Evolutionary conservation across 1,284 basidiomycete species (phyloP).

Genomic region (Cryptococcus maquisensis): DNA sequence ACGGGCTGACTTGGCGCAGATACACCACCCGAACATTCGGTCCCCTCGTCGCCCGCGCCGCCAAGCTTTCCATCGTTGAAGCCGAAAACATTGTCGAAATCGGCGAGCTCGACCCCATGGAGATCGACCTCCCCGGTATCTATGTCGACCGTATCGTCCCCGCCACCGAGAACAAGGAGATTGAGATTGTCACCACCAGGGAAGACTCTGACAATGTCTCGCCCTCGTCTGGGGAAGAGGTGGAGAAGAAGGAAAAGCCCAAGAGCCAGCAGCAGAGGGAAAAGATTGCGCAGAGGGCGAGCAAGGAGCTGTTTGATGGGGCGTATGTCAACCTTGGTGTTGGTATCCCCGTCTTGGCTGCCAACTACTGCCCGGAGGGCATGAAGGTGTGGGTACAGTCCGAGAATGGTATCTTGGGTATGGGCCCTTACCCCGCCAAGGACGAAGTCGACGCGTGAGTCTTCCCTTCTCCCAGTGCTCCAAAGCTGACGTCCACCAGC

Average conservation of each 20-base stretch:
- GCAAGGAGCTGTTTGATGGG: conserved; percentile 85
- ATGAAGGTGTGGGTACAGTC: conserved; percentile 89
- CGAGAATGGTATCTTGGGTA: conserved; percentile 91
- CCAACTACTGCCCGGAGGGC: conserved; percentile 70
- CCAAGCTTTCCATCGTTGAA: conserved; percentile 88
- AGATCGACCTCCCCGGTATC: conserved; percentile 74
- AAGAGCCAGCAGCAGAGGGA: conserved; percentile 53
- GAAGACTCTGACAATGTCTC: conserved; percentile 28
- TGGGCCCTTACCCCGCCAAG: conserved; percentile 88
- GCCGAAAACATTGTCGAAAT: conserved; percentile 88
- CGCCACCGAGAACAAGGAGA: conserved; percentile 70
- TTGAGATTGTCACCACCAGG: conserved; percentile 64
- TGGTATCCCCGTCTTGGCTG: conserved; percentile 92
- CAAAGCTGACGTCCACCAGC: conserved; percentile 46
- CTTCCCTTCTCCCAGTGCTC: not conserved
- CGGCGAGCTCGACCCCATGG: conserved; percentile 76
- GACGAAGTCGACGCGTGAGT: conserved; percentile 83
- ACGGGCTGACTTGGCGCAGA: conserved; percentile 46
- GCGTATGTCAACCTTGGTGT: conserved; percentile 70
- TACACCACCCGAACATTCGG: conserved; percentile 88
- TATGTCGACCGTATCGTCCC: conserved; percentile 83
- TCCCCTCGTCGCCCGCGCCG: conserved; percentile 80
- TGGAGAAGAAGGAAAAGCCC: conserved; percentile 46
- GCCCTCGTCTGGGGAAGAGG: conserved; percentile 12
- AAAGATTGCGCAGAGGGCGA: conserved; percentile 72